phyloP scores from a whole-genome alignment of 2,329 filamentous ascomycete species.

The Exophiala xenobiotica region DNA sequence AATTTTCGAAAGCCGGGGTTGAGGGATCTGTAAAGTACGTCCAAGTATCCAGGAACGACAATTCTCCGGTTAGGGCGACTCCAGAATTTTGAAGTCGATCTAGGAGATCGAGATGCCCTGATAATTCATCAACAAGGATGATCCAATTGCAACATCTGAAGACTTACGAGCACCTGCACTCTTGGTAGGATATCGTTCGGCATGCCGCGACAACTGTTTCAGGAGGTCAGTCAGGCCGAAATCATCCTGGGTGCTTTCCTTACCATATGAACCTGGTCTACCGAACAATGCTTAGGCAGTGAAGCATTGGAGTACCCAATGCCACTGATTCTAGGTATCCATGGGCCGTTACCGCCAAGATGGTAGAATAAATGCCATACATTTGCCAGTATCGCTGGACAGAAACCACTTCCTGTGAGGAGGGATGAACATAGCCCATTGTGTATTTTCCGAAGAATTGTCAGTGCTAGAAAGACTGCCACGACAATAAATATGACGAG shows the following conservation, averaged over 20 bases:
- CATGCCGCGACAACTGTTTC: conserved; percentile 56
- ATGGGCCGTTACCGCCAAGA: conserved; percentile 56
- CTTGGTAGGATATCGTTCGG: conserved; percentile 57
- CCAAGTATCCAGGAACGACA: conserved; percentile 57
- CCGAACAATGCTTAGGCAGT: conserved; percentile 48
- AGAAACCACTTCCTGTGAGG: conserved; percentile 6
- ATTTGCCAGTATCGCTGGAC: conserved; percentile 6
- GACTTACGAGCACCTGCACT: conserved; percentile 51
- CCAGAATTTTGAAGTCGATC: conserved; percentile 46
- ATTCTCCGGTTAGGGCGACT: conserved; percentile 47
- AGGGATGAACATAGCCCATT: conserved; percentile 9
- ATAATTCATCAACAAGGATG: conserved; percentile 29
- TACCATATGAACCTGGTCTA: conserved; percentile 62
- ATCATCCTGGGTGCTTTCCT: conserved; percentile 6
- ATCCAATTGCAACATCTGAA: background rate
- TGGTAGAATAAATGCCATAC: conserved; percentile 54
- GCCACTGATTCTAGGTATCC: conserved; percentile 51
- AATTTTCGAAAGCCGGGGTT: conserved; percentile 51
- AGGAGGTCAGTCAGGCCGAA: background rate
- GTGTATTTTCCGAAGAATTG: conserved; percentile 3
- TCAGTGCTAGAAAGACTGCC: conserved; percentile 5
- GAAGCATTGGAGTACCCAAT: conserved; percentile 43
- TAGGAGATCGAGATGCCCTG: conserved; percentile 49
- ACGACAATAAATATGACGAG: conserved; percentile 8
- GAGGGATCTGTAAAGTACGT: conserved; percentile 50